A percentile compares a stretch with the other conserved stretches of the same genome.
phyloP scores from a whole-genome alignment of 805 yeast species.

The Metschnikowia arizonensis region DNA sequence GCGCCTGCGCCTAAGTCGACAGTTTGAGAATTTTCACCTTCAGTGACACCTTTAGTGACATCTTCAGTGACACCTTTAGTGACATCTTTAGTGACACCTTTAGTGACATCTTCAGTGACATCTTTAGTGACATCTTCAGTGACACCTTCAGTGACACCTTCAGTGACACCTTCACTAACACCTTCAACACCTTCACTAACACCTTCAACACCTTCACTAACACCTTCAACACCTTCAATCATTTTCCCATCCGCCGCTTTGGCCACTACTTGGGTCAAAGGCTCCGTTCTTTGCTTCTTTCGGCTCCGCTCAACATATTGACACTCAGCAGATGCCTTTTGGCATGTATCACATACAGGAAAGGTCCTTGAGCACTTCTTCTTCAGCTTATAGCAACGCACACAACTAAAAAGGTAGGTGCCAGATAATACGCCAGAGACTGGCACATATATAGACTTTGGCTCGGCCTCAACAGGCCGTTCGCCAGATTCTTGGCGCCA shows the following conservation, averaged over 20 bases:
- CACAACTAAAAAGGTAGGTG: conserved; percentile 34
- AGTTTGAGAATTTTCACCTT: no score
- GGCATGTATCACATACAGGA: conserved; percentile 37
- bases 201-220: not conserved
- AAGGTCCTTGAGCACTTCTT: conserved; percentile 39
- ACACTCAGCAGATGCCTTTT: conserved; percentile 33
- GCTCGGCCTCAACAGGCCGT: not conserved
- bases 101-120: no score
- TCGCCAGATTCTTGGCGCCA: not conserved
- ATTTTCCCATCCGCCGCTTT: not conserved
- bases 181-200: no score
- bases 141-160: no score
- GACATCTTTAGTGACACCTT: no score
- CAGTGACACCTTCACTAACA: no score
- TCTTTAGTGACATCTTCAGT: no score
- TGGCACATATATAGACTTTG: conserved; percentile 8
- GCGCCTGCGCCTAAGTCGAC: conserved; percentile 3
- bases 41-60: no score
- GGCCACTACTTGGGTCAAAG: not conserved
- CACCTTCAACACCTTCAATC: not conserved
- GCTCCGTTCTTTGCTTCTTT: conserved; percentile 16
- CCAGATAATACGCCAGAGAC: conserved; percentile 19
- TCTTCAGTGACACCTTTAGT: no score
- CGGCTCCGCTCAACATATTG: conserved; percentile 33
- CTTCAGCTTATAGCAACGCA: conserved; percentile 39